phyloP scores from a whole-genome alignment of 2,329 filamentous ascomycete species.

The Monilinia fructicola region DNA sequence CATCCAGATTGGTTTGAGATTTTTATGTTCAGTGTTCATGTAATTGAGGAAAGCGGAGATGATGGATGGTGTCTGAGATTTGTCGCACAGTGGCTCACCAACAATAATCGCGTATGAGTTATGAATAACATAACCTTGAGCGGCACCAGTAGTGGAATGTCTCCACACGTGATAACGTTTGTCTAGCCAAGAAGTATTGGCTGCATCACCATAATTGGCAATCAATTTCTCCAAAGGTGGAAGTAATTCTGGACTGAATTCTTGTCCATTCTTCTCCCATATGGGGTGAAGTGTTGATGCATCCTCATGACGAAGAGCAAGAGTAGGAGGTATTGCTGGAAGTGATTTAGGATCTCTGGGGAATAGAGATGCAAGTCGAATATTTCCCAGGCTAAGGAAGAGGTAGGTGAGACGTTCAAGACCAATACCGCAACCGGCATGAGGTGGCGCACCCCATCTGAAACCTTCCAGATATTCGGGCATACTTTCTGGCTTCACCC shows the following conservation, averaged over 20 bases:
- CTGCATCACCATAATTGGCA: slow-evolving; percentile 92
- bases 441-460: slow-evolving; percentile 82
- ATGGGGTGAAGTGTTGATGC: slow-evolving; percentile 75
- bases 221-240: slow-evolving; percentile 84
- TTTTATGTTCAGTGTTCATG: slow-evolving; percentile 67
- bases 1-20: slow-evolving; percentile 82
- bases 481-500: slow-evolving; percentile 79
- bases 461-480: slow-evolving; percentile 89
- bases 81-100: slow-evolving; percentile 83
- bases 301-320: slow-evolving; percentile 78
- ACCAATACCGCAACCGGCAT: slow-evolving; percentile 87
- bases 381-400: slow-evolving; percentile 82
- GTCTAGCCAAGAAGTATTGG: slow-evolving; percentile 91
- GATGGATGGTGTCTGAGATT: slow-evolving; percentile 70
- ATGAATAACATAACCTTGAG: slow-evolving; percentile 77
- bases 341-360: slow-evolving; percentile 86
- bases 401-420: slow-evolving; percentile 87
- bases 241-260: slow-evolving; percentile 48
- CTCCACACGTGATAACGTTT: slow-evolving; percentile 87
- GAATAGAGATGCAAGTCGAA: slow-evolving; percentile 84
- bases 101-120: slow-evolving; percentile 79
- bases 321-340: slow-evolving; percentile 62
- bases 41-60: slow-evolving; percentile 73
- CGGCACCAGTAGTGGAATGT: slow-evolving; percentile 74
- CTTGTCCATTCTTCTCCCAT: slow-evolving; percentile 51